A percentile compares a stretch with the other conserved stretches of the same genome.
These are phyloP conservation scores for Phaseolus lunatus DNA, from an alignment of 306 rosid species.

Conservation along the genomic window DNA sequence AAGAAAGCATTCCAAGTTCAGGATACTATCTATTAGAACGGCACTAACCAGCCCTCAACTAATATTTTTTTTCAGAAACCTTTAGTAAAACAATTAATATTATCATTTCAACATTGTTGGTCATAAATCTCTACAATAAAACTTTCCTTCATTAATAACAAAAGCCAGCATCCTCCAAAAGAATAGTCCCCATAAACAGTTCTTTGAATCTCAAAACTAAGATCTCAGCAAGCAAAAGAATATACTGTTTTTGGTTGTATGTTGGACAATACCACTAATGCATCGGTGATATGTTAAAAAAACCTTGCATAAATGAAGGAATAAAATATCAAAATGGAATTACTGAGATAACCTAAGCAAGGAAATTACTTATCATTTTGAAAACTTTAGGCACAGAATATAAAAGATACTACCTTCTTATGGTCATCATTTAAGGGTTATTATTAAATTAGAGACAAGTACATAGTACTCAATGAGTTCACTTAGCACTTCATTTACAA, in stretches of 20 bases:
- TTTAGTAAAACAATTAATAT: constrained; percentile 14
- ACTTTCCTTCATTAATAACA: background rate
- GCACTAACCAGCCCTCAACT: constrained; percentile 16
- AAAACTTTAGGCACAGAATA: background rate
- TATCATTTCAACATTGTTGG: background rate
- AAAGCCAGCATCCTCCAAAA: background rate
- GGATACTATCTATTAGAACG: constrained; percentile 33
- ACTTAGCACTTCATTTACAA: constrained; percentile 15
- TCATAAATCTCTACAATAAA: background rate
- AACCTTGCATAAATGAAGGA: background rate
- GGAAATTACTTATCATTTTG: constrained; percentile 14
- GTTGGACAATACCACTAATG: background rate
- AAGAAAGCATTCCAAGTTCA: constrained; percentile 42
- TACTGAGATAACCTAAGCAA: background rate
- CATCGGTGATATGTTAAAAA: background rate
- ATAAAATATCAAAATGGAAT: constrained; percentile 37
- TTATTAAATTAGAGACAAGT: background rate
- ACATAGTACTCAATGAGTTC: constrained; percentile 7
- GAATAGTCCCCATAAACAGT: constrained; percentile 1
- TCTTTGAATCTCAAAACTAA: constrained; percentile 29
- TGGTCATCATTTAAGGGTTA: background rate
- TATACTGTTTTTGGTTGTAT: background rate
- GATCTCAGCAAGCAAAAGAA: constrained; percentile 23
- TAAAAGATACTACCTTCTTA: constrained; percentile 11
- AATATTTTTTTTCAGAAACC: constrained; percentile 15